A percentile compares a stretch with the other conserved stretches of the same genome.
Conservation (phyloP, 352 stramenopile species). For the Globisporangium irregulare region DNA sequence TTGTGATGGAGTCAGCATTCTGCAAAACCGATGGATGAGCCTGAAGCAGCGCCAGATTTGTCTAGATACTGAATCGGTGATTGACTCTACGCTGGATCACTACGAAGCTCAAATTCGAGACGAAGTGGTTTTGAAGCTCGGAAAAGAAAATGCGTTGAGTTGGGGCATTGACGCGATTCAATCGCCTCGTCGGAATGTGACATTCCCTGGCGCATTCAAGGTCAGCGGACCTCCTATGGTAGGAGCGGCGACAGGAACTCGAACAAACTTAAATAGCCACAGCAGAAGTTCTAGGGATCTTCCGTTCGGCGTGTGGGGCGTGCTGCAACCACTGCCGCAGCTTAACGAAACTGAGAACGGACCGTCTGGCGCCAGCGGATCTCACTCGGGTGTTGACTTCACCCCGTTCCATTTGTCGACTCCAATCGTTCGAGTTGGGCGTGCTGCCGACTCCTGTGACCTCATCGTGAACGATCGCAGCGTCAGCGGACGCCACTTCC, state of each 20-base stretch:
- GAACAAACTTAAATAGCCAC: not conserved
- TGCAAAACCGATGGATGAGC: constrained; percentile 68
- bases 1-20: constrained; percentile 22
- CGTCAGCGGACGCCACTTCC: constrained; percentile 84
- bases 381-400: constrained; percentile 33
- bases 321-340: constrained; percentile 66
- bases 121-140: constrained; percentile 66
- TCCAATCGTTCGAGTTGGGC: constrained; percentile 71
- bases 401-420: constrained; percentile 66
- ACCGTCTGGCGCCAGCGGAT: constrained; percentile 13
- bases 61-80: constrained; percentile 64
- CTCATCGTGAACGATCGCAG: constrained; percentile 87
- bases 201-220: constrained; percentile 16
- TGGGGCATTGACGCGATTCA: constrained; percentile 85
- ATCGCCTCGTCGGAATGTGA: constrained; percentile 48
- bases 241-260: not conserved
- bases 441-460: constrained; percentile 80
- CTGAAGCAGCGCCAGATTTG: constrained; percentile 73
- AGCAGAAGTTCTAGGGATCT: constrained; percentile 24
- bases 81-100: constrained; percentile 68
- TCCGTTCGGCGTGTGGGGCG: constrained; percentile 69
- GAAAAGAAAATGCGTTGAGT: constrained; percentile 71
- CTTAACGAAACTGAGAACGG: constrained; percentile 63
- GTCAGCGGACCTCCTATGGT: not conserved
- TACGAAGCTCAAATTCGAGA: constrained; percentile 56